Percentiles rank a stretch among this genome's conserved stretches.
These are phyloP conservation scores for Wickerhamiella dianesei DNA, from an alignment of 805 yeast genomes.

Conservation along the genomic window DNA sequence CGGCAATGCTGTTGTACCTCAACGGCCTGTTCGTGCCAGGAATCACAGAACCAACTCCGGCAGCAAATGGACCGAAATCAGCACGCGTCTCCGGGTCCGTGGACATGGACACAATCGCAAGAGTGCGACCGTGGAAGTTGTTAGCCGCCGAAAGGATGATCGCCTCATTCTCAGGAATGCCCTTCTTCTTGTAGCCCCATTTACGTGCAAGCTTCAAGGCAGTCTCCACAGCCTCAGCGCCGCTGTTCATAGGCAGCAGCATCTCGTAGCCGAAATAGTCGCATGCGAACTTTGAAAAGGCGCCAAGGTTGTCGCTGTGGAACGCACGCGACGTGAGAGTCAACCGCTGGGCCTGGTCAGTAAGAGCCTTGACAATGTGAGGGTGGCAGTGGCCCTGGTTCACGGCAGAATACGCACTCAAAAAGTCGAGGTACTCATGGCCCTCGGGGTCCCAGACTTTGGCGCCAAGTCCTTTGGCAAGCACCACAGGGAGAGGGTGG, in stretches of 20 bases:
- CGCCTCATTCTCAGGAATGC: conserved; percentile 72
- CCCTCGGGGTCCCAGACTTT: conserved; percentile 98
- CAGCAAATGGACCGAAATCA: conserved; percentile 79
- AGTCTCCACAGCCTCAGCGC: conserved; percentile 97
- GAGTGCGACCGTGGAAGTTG: conserved; percentile 93
- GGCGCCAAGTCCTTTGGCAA: conserved; percentile 76
- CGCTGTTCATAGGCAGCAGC: conserved; percentile 96
- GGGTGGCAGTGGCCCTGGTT: conserved; percentile 99
- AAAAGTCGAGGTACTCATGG: conserved; percentile 78
- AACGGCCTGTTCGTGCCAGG: conserved; percentile 79
- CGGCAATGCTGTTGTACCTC: conserved; percentile 50
- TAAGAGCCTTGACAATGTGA: conserved; percentile 67
- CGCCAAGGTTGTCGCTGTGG: conserved; percentile 76
- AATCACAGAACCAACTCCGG: conserved; percentile 68
- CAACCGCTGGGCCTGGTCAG: conserved; percentile 72
- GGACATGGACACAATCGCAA: conserved; percentile 90
- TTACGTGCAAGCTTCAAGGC: conserved; percentile 87
- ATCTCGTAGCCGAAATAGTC: conserved; percentile 82
- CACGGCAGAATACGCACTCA: conserved; percentile 92
- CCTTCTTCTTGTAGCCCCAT: conserved; percentile 89
- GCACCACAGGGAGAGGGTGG: conserved; percentile 92
- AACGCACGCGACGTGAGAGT: conserved; percentile 89
- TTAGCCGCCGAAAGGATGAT: conserved; percentile 74
- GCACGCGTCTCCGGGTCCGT: conserved; percentile 88
- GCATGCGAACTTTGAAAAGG: conserved; percentile 74